Percentiles rank a stretch among this genome's conserved stretches.
These are phyloP conservation scores for Dactylella cylindrospora DNA, from an alignment of 2,329 filamentous ascomycete species.

Conservation along the genomic window DNA sequence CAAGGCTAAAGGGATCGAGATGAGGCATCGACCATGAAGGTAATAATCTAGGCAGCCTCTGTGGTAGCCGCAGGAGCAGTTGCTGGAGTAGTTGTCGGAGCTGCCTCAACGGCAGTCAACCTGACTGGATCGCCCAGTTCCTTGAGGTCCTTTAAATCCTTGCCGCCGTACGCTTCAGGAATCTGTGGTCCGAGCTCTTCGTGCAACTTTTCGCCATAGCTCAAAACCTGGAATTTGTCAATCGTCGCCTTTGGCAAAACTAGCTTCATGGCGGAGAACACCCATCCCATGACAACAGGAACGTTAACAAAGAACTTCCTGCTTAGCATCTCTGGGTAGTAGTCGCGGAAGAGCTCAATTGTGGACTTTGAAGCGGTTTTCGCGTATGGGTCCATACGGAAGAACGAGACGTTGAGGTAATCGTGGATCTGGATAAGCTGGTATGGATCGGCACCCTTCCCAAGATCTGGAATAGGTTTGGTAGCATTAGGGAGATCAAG, in stretches of 20 bases:
- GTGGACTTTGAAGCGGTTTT: slow-evolving; percentile 76
- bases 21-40: neutral
- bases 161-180: slow-evolving; percentile 77
- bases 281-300: slow-evolving; percentile 85
- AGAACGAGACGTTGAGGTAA: slow-evolving; percentile 83
- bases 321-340: slow-evolving; percentile 84
- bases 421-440: slow-evolving; percentile 93
- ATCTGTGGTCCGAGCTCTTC: slow-evolving; percentile 67
- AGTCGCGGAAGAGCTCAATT: slow-evolving; percentile 75
- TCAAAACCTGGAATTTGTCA: slow-evolving; percentile 77
- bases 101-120: neutral
- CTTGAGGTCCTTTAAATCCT: slow-evolving; percentile 58
- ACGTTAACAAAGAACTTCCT: slow-evolving; percentile 98
- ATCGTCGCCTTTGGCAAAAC: slow-evolving; percentile 72
- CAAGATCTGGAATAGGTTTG: slow-evolving; percentile 68
- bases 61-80: slow-evolving; percentile 1
- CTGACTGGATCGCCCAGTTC: slow-evolving; percentile 49
- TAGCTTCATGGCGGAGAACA: slow-evolving; percentile 73
- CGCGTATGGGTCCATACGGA: slow-evolving; percentile 75
- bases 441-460: slow-evolving; percentile 69
- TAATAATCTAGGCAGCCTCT: neutral
- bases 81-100: neutral
- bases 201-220: slow-evolving; percentile 70
- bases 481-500: slow-evolving; percentile 71
- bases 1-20: too few relatives aligned